phyloP scores from a whole-genome alignment of 2,329 filamentous ascomycete species.

The Cladosporium sphaerospermum region DNA sequence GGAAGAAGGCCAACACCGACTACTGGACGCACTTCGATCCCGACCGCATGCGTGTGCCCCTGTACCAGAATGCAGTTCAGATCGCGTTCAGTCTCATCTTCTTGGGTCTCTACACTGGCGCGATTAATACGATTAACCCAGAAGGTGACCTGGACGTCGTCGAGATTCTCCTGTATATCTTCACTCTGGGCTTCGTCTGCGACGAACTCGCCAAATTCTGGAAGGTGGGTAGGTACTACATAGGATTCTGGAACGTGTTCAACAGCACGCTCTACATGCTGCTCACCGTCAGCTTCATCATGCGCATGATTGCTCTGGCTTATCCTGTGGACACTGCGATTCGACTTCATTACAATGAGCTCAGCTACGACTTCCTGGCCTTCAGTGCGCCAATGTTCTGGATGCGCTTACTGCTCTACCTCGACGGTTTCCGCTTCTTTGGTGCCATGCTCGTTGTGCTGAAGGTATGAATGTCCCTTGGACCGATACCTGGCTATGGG shows the following conservation, averaged over 20 bases:
- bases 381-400: constrained; percentile 96
- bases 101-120: constrained; percentile 76
- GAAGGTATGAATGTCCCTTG: constrained; percentile 43
- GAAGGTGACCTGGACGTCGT: constrained; percentile 76
- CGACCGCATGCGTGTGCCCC: constrained; percentile 84
- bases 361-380: constrained; percentile 91
- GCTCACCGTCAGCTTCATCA: constrained; percentile 68
- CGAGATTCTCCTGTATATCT: constrained; percentile 79
- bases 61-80: constrained; percentile 88
- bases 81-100: constrained; percentile 79
- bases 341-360: constrained; percentile 60
- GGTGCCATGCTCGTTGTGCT: constrained; percentile 96
- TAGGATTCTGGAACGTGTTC: constrained; percentile 97
- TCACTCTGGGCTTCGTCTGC: constrained; percentile 84
- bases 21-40: constrained; percentile 85
- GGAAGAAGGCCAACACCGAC: constrained; percentile 67
- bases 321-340: constrained; percentile 47
- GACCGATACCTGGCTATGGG: background rate
- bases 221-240: constrained; percentile 86
- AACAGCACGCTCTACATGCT: constrained; percentile 77
- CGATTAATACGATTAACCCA: constrained; percentile 90
- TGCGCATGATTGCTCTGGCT: constrained; percentile 71
- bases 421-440: constrained; percentile 92
- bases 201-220: constrained; percentile 86
- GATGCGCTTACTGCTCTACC: constrained; percentile 83